phyloP scores from a whole-genome alignment of 306 rosid genomes.

The Cicer judaicum region DNA sequence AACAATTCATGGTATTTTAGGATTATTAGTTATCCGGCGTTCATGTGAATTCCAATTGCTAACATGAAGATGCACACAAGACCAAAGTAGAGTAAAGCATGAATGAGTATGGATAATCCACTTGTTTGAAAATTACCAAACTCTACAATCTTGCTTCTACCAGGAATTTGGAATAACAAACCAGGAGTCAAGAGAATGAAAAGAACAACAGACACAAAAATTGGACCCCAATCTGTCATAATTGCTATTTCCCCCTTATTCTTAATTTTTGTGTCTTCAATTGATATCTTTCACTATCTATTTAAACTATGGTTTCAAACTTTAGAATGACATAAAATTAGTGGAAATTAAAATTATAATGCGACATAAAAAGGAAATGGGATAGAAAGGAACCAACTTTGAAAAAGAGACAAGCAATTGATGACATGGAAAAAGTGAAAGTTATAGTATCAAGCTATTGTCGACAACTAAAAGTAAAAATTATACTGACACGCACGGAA shows the following conservation, averaged over 20 bases:
- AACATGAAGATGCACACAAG: constrained; percentile 86
- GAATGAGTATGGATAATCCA: constrained; percentile 77
- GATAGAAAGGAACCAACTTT: constrained; percentile 44
- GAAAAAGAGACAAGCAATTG: constrained; percentile 58
- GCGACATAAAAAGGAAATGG: constrained; percentile 39
- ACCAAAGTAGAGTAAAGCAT: constrained; percentile 74
- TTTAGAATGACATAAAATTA: constrained; percentile 19
- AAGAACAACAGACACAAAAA: constrained; percentile 81
- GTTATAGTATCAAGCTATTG: constrained; percentile 53
- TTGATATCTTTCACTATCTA: constrained; percentile 16
- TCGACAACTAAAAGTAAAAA: constrained; percentile 23
- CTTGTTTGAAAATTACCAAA: constrained; percentile 85
- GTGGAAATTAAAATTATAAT: constrained; percentile 29
- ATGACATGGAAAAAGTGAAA: constrained; percentile 60
- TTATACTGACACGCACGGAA: constrained; percentile 37
- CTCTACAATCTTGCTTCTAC: constrained; percentile 55
- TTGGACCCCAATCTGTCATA: constrained; percentile 98
- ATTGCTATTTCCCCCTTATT: not conserved
- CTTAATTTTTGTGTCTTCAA: not conserved
- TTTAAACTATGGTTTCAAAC: constrained; percentile 18
- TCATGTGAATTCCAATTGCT: constrained; percentile 75
- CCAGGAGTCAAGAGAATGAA: constrained; percentile 90
- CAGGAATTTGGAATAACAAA: constrained; percentile 77
- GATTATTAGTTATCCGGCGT: constrained; percentile 46
- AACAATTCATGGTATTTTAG: not conserved